A percentile compares a stretch with the other conserved stretches of the same genome.
phyloP scores from a whole-genome alignment of 352 stramenopile genomes.

The Globisporangium yorkense region DNA sequence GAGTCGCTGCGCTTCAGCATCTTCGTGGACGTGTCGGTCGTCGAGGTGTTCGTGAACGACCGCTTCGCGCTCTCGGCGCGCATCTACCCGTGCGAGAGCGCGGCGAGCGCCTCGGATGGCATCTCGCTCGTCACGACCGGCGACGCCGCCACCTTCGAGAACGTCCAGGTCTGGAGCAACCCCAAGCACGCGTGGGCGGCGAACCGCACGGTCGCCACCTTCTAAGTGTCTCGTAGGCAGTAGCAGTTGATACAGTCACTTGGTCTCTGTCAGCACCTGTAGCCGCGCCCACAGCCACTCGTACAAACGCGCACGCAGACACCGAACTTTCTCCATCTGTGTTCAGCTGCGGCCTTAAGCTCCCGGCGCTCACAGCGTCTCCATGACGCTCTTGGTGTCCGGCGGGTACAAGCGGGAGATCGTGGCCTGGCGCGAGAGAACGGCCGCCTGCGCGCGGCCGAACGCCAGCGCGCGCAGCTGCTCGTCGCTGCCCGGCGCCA shows the following conservation, averaged over 20 bases:
- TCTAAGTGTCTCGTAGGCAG: constrained; percentile 8
- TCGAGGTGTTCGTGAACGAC: constrained; percentile 70
- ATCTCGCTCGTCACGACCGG: constrained; percentile 46
- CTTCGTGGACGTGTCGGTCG: constrained; percentile 64
- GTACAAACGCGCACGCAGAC: too few species aligned
- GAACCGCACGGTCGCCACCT: constrained; percentile 25
- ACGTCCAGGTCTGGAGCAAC: constrained; percentile 60
- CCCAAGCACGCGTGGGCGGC: constrained; percentile 56
- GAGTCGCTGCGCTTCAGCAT: constrained; percentile 54
- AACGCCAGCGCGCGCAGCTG: constrained; percentile 41
- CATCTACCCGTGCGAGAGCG: constrained; percentile 50
- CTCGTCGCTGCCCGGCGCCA: constrained; percentile 36
- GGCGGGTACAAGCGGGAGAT: constrained; percentile 69
- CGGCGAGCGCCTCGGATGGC: constrained; percentile 37
- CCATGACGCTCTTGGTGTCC: constrained; percentile 62
- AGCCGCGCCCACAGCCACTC: too few species aligned
- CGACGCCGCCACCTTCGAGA: constrained; percentile 37
- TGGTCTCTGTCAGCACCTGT: too few species aligned
- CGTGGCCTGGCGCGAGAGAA: constrained; percentile 57
- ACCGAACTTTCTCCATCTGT: too few species aligned
- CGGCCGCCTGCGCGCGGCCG: constrained; percentile 38
- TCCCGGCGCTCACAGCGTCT: constrained; percentile 15
- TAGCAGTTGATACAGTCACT: background rate
- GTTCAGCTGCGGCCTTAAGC: background rate
- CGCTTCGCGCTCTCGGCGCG: constrained; percentile 58